A percentile compares a stretch with the other conserved stretches of the same genome.
Evolutionary conservation across 768 basidiomycete genomes (phyloP).

Genomic region (Rhizopogon sp.): DNA sequence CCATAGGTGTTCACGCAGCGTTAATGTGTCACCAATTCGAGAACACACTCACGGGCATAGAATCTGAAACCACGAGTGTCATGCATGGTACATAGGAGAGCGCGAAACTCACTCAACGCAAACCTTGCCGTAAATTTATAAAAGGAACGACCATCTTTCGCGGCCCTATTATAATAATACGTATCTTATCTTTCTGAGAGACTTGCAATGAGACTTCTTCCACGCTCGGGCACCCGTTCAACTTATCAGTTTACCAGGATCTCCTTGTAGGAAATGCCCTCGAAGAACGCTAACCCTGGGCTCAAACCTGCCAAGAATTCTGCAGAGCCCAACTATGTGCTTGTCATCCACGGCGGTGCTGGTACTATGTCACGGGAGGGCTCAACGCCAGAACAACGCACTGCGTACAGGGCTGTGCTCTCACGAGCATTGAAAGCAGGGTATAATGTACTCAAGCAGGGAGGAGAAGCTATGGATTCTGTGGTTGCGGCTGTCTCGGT

Average conservation of each 20-base stretch:
- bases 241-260: too few relatives aligned
- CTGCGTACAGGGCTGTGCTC: conserved; percentile 53
- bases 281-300: not conserved
- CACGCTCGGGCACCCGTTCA: not conserved
- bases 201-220: too few relatives aligned
- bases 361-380: conserved; percentile 57
- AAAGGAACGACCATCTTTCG: too few relatives aligned
- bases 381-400: conserved; percentile 57
- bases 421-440: conserved; percentile 55
- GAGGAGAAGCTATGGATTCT: conserved; percentile 83
- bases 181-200: too few relatives aligned
- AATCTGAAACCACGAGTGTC: too few relatives aligned
- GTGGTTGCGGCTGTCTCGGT: conserved; percentile 66
- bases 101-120: too few relatives aligned
- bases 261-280: not conserved
- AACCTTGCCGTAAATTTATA: too few relatives aligned
- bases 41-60: too few relatives aligned
- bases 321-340: conserved; percentile 25
- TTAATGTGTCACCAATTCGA: too few relatives aligned
- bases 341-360: conserved; percentile 81
- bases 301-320: conserved; percentile 5
- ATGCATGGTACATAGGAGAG: too few relatives aligned
- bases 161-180: too few relatives aligned
- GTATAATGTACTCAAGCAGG: conserved; percentile 52
- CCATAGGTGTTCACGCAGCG: too few relatives aligned